A percentile compares a stretch with the other conserved stretches of the same genome.
These are phyloP conservation scores for Hydrangea macrophylla DNA, from an alignment of 148 eudicot species.

Conservation along the genomic window DNA sequence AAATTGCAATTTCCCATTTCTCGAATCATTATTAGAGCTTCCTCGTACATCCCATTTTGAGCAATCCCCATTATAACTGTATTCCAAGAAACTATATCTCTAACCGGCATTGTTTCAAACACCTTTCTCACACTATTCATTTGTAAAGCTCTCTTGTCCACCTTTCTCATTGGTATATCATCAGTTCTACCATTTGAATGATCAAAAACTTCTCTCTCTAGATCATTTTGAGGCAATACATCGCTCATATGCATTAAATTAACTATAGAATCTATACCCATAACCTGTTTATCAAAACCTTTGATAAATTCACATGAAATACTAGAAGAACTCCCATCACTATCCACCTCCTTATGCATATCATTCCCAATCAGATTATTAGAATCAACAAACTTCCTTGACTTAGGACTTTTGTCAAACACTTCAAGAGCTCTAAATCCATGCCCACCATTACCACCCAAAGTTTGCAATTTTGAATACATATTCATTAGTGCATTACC, in stretches of 20 bases:
- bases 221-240: background rate
- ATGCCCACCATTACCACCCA: background rate
- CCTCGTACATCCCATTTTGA: conserved; percentile 57
- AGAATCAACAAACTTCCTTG: conserved; percentile 3
- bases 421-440: conserved; percentile 16
- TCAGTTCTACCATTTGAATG: background rate
- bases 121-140: conserved; percentile 53
- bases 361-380: background rate
- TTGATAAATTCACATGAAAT: conserved; percentile 3
- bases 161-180: background rate
- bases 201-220: background rate
- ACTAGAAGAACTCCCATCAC: background rate
- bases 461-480: conserved; percentile 62
- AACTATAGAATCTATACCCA: conserved; percentile 17
- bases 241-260: conserved; percentile 5
- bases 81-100: conserved; percentile 75
- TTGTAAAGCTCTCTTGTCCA: conserved; percentile 14
- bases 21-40: conserved; percentile 54
- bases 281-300: conserved; percentile 12
- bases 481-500: conserved; percentile 86
- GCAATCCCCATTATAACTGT: conserved; percentile 72
- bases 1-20: conserved; percentile 50
- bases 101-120: conserved; percentile 59
- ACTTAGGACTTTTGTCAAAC: conserved; percentile 51
- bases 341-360: background rate